Conservation (phyloP, 345 rosid genomes). For the Anacardium occidentale region DNA sequence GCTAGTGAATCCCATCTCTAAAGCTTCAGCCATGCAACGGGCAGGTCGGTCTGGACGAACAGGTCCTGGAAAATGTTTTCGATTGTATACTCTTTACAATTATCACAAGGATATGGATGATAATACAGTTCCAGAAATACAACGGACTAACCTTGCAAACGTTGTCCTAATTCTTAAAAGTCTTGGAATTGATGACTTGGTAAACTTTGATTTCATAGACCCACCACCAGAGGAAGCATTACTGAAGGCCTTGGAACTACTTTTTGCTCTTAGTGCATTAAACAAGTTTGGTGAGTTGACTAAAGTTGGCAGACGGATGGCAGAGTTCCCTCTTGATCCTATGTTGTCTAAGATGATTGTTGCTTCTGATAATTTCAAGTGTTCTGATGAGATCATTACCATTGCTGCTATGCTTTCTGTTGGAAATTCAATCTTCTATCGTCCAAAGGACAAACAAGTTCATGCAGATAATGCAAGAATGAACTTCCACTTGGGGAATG, state of each 20-base stretch:
- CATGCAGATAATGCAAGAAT: slow-evolving; percentile 94
- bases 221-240: slow-evolving; percentile 98
- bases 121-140: slow-evolving; percentile 90
- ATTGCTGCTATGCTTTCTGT: slow-evolving; percentile 92
- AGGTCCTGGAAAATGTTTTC: slow-evolving; percentile 90
- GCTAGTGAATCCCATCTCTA: slow-evolving; percentile 85
- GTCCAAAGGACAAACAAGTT: slow-evolving; percentile 97
- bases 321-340: slow-evolving; percentile 95
- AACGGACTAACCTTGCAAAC: slow-evolving; percentile 90
- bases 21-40: slow-evolving; percentile 94
- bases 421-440: slow-evolving; percentile 92
- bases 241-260: slow-evolving; percentile 76
- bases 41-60: slow-evolving; percentile 98
- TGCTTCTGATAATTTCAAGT: slow-evolving; percentile 84
- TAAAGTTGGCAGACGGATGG: slow-evolving; percentile 92
- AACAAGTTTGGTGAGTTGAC: slow-evolving; percentile 95
- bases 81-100: slow-evolving; percentile 81
- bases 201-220: slow-evolving; percentile 96
- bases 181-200: slow-evolving; percentile 91
- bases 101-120: slow-evolving; percentile 88
- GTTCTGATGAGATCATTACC: slow-evolving; percentile 88
- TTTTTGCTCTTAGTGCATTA: slow-evolving; percentile 85
- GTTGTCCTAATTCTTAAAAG: slow-evolving; percentile 93
- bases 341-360: slow-evolving; percentile 91
- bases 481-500: slow-evolving; percentile 91